A percentile compares a stretch with the other conserved stretches of the same genome.
These are phyloP conservation scores for Hamamelis virginiana DNA, from an alignment of 164 flowering plant genomes.

Conservation along the genomic window DNA sequence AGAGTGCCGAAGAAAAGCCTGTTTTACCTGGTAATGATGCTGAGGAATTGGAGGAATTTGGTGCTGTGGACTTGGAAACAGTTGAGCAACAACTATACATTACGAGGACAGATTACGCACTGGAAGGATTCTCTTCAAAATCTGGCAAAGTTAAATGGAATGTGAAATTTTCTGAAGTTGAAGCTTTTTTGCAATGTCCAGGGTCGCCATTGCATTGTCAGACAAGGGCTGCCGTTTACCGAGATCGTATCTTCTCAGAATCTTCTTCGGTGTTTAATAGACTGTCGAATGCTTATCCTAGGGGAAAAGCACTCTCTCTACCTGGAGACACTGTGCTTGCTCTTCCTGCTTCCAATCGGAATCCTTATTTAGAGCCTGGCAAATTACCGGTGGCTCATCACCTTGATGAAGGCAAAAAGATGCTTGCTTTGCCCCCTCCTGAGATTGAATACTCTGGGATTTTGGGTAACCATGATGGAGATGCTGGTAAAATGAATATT, in stretches of 20 bases:
- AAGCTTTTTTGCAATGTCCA: conserved; percentile 43
- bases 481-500: not conserved
- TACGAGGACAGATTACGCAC: conserved; percentile 53
- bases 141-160: conserved; percentile 50
- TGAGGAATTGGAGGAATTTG: conserved; percentile 30
- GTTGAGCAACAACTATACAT: conserved; percentile 36
- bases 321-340: conserved; percentile 16
- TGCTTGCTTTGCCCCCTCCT: conserved; percentile 3
- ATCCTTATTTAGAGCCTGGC: not conserved
- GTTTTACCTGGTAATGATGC: conserved; percentile 10
- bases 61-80: conserved; percentile 14
- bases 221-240: conserved; percentile 26
- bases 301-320: conserved; percentile 9
- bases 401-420: not conserved
- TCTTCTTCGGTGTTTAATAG: conserved; percentile 9
- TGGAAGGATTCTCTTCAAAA: conserved; percentile 31
- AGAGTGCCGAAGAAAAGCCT: conserved; percentile 16
- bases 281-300: conserved; percentile 9
- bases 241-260: conserved; percentile 19
- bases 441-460: not conserved
- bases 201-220: conserved; percentile 41
- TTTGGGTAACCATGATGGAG: conserved; percentile 3
- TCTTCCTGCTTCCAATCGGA: conserved; percentile 20
- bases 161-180: conserved; percentile 47
- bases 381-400: conserved; percentile 6